These are phyloP conservation scores for Gracilaria vermiculophylla DNA, from an alignment of 23 red algal species.

Conservation along the genomic window DNA sequence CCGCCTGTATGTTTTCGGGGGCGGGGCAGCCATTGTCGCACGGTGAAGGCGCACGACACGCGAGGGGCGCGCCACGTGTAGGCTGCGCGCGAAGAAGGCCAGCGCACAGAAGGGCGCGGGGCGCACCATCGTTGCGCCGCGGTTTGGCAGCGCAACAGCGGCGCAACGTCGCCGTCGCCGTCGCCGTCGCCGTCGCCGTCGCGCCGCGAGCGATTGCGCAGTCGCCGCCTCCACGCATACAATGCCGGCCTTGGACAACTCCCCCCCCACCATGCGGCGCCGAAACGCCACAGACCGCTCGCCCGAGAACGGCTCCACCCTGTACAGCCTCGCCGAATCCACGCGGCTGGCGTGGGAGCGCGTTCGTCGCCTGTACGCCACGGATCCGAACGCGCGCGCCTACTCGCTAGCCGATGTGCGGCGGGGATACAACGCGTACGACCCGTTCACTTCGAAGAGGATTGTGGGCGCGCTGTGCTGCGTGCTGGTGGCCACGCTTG, in stretches of 20 bases:
- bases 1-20: background rate
- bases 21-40: background rate
- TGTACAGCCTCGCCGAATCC: conserved; percentile 77
- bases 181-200: background rate
- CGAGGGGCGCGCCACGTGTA: background rate
- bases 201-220: no score
- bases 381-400: conserved; percentile 75
- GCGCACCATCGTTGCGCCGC: no score
- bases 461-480: conserved; percentile 59
- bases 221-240: background rate
- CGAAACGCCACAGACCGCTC: conserved; percentile 10
- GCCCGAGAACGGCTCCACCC: conserved; percentile 54
- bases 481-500: conserved; percentile 36
- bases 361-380: conserved; percentile 76
- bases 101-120: no score
- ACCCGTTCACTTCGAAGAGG: conserved; percentile 75
- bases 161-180: background rate
- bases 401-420: conserved; percentile 80
- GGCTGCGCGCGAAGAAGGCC: background rate
- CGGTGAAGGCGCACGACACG: background rate
- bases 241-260: conserved; percentile 13
- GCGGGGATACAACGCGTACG: conserved; percentile 78
- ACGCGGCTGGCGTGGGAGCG: conserved; percentile 87
- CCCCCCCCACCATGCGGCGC: conserved; percentile 12
- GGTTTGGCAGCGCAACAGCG: no score